Evolutionary conservation across 768 basidiomycete species (phyloP).

Genomic region (Nidularia pulvinata): DNA sequence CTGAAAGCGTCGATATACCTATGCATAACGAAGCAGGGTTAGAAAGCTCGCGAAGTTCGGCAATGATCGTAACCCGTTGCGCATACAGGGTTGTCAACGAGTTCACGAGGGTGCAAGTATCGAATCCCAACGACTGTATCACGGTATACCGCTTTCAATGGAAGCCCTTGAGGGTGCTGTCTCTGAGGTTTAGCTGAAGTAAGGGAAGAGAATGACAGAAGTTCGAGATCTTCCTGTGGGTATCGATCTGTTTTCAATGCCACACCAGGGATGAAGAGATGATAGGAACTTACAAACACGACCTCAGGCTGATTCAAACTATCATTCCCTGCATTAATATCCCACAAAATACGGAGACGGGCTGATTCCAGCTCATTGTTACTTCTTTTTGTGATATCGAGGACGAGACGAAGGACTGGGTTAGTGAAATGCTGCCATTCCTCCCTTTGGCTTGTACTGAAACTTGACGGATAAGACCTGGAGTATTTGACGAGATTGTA

Average conservation of each 20-base stretch:
- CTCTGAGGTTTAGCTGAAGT: conserved; percentile 23
- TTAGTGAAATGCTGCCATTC: conserved; percentile 86
- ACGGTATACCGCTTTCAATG: conserved; percentile 82
- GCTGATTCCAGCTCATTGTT: conserved; percentile 59
- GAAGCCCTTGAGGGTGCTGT: conserved; percentile 49
- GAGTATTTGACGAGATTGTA: conserved; percentile 69
- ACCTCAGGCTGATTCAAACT: conserved; percentile 52
- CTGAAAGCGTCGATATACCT: conserved; percentile 79
- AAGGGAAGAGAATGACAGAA: conserved; percentile 63
- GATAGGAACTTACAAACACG: conserved; percentile 54
- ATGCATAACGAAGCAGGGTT: conserved; percentile 2
- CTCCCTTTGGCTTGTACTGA: conserved; percentile 8
- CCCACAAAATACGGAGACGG: conserved; percentile 66
- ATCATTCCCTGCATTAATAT: conserved; percentile 37
- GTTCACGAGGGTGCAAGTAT: conserved; percentile 55
- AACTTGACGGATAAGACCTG: conserved; percentile 47
- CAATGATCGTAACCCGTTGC: neutral
- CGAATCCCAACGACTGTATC: conserved; percentile 75
- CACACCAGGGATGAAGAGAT: neutral
- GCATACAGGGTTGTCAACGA: conserved; percentile 7
- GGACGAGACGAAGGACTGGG: conserved; percentile 58
- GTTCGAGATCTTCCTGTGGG: conserved; percentile 73
- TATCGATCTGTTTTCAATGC: neutral
- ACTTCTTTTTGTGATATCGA: conserved; percentile 57
- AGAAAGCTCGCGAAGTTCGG: neutral